Evolutionary conservation across 352 stramenopile genomes (phyloP), one percentile per base, ranked within the genome.

Genomic region (Pythium aquatile): DNA sequence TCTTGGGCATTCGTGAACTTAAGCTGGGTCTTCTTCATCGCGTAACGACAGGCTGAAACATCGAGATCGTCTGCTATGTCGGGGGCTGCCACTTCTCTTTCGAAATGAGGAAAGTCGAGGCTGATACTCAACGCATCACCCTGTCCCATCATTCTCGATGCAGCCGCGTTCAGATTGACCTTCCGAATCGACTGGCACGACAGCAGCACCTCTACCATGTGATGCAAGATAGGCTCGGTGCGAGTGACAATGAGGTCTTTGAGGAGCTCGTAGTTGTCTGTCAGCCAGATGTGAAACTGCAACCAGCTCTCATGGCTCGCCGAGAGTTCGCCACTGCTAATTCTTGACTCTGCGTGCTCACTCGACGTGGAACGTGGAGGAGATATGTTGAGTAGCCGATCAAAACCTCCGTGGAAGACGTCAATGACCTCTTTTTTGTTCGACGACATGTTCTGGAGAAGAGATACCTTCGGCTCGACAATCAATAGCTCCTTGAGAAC

Each of bases 241-340:
- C 80, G 77, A 6, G 72, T 55, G 16, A 91, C 17, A n/a, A 94
- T 79, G 17, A 92, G 35, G 39, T 94, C 83, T n/a, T 84, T 78
- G 10, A 94, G 68, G 3, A 88, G 55, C 8, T 78, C 63, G 28
- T 74, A 75, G 44, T 91, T 84, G 24, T 90, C 81, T 1, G 77
- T 85, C 11, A 94, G 66, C 85, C 85, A 94, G n/a, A 81, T 65
- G n/a, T 88, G 81, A 47, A 94, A 94, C 49, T 90, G 77, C 11
- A 87, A 69, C 83, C 83, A 91, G 20, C 74, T 85, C 13, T 91
- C 80, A 55, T 77, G 72, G 29, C 75, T 89, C 0, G 32, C 20
- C 14, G 49, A 59, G 0, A 68, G 52, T 32, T 60, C 20, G 28
- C 61, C 57, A 52, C 51, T 62, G 48, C 55, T 65, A 35, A 55